Evolutionary conservation across 1,139 yeast genomes (phyloP), one percentile per base, ranked within the genome.

Genomic region (Fermentozyma sake): DNA sequence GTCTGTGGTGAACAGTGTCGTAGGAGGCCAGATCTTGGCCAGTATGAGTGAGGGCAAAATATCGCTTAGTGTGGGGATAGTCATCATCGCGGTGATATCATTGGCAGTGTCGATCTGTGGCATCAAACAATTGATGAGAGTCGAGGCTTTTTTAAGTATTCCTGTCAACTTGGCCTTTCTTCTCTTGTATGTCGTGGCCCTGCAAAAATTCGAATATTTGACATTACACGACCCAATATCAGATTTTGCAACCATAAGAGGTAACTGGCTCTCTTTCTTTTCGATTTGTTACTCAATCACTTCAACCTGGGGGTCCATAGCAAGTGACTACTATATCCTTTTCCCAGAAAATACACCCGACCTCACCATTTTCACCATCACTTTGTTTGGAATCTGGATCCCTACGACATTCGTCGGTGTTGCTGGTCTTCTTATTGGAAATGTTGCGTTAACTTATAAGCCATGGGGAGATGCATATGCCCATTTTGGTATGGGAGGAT

Each of bases 271-370:
- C 16, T 72, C 86, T 11, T 82, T 77, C 51, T 84, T 85, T 47
- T 73, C 89, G 1, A 61, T 85, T 26, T 68, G 81, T 19, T 84
- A 83, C 47, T 80, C 95, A 17, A 77, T 81, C 24, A 85, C 96
- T 3, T 74, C 89, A 1, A 84, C 95, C 1, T 87, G 96, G 96
- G 93, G 94, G 19, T 81, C 91, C 4, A 73, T 82, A 35, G 84
- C 95, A 1, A 70, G 91, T 1, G 96, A 87, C 54, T 87, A 86
- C 52, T 84, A 83, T 51, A 76, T 86, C 28, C 64, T 84, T 30
- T 79, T 86, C 48, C 95, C 96, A 0, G 94, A 84, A 46, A 61
- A 65, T 22, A 73, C 86, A 0, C 72, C 85, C 1, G 74, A 75
- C 35, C 41, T 58, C 38, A 70, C 69, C 38, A 64, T 80, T 1